phyloP scores from a whole-genome alignment of 1,284 basidiomycete species.

The Pisolithus thermaeus region DNA sequence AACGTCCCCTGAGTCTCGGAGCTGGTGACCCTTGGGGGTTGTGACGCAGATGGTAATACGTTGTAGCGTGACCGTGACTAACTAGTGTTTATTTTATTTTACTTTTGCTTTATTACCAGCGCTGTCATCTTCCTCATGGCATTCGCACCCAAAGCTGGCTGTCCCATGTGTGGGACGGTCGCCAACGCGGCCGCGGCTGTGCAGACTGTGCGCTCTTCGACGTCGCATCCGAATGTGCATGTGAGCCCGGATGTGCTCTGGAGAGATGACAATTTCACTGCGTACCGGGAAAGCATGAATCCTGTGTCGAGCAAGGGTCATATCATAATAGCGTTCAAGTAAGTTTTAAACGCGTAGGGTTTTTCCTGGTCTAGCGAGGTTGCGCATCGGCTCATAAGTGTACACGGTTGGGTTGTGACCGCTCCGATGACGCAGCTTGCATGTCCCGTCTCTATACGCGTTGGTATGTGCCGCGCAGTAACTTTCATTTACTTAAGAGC shows the following conservation, averaged over 20 bases:
- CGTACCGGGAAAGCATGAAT: conserved; percentile 59
- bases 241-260: conserved; percentile 57
- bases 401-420: neutral
- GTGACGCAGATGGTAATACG: neutral
- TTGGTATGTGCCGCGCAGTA: conserved; percentile 41
- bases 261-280: conserved; percentile 70
- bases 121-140: conserved; percentile 30
- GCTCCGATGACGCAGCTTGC: conserved; percentile 43
- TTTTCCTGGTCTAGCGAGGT: conserved; percentile 4
- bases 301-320: conserved; percentile 68
- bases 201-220: conserved; percentile 38
- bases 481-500: conserved; percentile 3
- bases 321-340: conserved; percentile 72
- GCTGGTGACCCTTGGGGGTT: no score
- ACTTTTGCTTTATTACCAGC: no score
- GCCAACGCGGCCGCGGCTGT: conserved; percentile 39
- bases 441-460: conserved; percentile 70
- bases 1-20: neutral
- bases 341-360: conserved; percentile 19
- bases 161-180: conserved; percentile 71
- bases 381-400: neutral
- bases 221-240: conserved; percentile 28
- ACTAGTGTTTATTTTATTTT: no score
- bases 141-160: conserved; percentile 59
- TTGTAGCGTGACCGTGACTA: neutral